These are phyloP conservation scores for Argentina anserina DNA, from an alignment of 306 rosid species.

Conservation along the genomic window DNA sequence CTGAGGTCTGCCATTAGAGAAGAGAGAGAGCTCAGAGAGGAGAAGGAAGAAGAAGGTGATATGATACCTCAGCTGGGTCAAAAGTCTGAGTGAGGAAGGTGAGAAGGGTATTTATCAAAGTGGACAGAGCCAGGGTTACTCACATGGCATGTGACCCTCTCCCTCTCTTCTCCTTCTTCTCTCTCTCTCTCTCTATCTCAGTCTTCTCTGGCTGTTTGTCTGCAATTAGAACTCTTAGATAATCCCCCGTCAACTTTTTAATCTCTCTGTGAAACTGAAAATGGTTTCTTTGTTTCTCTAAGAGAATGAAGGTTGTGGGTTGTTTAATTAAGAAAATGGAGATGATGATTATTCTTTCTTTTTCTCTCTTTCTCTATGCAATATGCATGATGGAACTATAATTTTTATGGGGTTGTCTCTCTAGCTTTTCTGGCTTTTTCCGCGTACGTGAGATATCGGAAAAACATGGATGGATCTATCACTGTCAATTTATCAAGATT, in stretches of 20 bases:
- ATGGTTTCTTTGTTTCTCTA: constrained; percentile 30
- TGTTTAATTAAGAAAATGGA: neutral
- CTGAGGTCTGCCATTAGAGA: constrained; percentile 61
- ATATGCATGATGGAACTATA: constrained; percentile 1
- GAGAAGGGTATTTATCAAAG: constrained; percentile 84
- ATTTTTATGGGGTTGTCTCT: constrained; percentile 35
- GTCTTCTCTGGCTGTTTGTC: constrained; percentile 12
- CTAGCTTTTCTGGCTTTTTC: constrained; percentile 36
- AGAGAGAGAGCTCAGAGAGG: constrained; percentile 17
- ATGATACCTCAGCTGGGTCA: constrained; percentile 28
- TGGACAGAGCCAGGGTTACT: constrained; percentile 60
- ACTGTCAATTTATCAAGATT: constrained; percentile 59
- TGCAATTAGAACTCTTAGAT: neutral
- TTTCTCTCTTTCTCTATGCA: too few relatives aligned
- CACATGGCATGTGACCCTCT: constrained; percentile 73
- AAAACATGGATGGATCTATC: constrained; percentile 43
- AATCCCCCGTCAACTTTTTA: neutral
- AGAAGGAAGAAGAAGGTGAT: constrained; percentile 26
- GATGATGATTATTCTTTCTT: neutral
- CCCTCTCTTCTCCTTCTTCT: neutral
- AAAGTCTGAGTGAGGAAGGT: constrained; percentile 49
- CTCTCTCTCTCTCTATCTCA: neutral
- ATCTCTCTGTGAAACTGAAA: constrained; percentile 21
- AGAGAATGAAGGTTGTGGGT: neutral
- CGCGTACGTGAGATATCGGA: constrained; percentile 51